phyloP scores from a whole-genome alignment of 768 basidiomycete species.

The Clathrus columnatus region DNA sequence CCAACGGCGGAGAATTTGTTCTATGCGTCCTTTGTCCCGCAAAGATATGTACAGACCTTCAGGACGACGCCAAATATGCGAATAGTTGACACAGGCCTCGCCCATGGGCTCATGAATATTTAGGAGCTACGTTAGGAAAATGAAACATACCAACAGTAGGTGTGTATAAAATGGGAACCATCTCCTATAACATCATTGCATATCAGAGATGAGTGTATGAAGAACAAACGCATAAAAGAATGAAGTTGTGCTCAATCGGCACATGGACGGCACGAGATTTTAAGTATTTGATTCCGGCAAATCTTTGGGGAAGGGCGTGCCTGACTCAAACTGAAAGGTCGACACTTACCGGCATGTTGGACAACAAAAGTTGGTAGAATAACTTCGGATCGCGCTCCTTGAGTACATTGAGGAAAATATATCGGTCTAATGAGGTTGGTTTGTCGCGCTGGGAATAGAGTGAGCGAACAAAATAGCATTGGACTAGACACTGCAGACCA shows the following conservation, averaged over 20 bases:
- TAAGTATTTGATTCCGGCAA: too few species aligned
- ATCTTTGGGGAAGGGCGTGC: too few species aligned
- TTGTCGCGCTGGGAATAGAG: slow-evolving; percentile 4
- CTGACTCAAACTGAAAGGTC: slow-evolving; percentile 22
- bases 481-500: not conserved
- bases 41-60: slow-evolving; percentile 22
- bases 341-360: slow-evolving; percentile 18
- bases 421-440: not conserved
- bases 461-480: not conserved
- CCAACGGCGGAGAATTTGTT: slow-evolving; percentile 20
- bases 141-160: slow-evolving; percentile 8
- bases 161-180: slow-evolving; percentile 8
- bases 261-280: too few species aligned
- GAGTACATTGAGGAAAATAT: slow-evolving; percentile 7
- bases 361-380: slow-evolving; percentile 15
- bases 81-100: slow-evolving; percentile 30
- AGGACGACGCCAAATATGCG: slow-evolving; percentile 19
- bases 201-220: too few species aligned
- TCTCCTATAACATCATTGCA: slow-evolving; percentile 1
- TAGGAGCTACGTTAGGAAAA: not conserved
- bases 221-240: not conserved
- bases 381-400: slow-evolving; percentile 6
- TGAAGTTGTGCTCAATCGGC: too few species aligned
- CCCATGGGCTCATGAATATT: slow-evolving; percentile 21
- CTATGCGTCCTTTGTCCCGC: slow-evolving; percentile 28